Evolutionary conservation across 2,329 filamentous ascomycete species (phyloP).

Genomic region (Aureobasidium namibiae): DNA sequence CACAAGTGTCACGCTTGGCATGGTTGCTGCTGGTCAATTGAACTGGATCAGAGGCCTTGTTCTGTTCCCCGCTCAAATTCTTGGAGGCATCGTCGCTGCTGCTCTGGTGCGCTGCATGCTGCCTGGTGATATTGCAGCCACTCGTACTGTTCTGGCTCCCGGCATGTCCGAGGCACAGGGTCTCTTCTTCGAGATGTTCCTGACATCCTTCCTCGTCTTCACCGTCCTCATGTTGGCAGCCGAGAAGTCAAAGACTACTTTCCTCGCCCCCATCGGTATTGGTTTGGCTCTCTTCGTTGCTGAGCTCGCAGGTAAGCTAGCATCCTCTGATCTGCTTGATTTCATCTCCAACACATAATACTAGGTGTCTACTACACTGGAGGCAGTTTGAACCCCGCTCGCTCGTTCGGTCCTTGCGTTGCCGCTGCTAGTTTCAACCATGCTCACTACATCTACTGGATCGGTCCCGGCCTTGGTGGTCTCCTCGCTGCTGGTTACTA

Average conservation of each 20-base stretch:
- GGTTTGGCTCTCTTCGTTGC: slow-evolving; percentile 21
- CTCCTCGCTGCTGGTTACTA: slow-evolving; percentile 20
- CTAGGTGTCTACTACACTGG: slow-evolving; percentile 27
- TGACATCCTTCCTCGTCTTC: slow-evolving; percentile 25
- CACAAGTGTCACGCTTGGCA: slow-evolving; percentile 22
- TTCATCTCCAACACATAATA: not conserved
- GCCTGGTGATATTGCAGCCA: slow-evolving; percentile 22
- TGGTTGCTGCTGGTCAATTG: slow-evolving; percentile 23
- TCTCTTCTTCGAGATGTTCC: slow-evolving; percentile 28
- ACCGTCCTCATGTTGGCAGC: slow-evolving; percentile 29
- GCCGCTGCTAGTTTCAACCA: slow-evolving; percentile 21
- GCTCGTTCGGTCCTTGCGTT: slow-evolving; percentile 27
- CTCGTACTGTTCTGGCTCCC: slow-evolving; percentile 23
- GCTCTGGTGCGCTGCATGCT: slow-evolving; percentile 24
- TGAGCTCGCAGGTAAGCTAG: slow-evolving; percentile 18
- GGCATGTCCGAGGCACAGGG: slow-evolving; percentile 23
- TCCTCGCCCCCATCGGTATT: slow-evolving; percentile 20
- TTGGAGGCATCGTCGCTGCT: slow-evolving; percentile 25
- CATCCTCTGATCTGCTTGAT: not conserved
- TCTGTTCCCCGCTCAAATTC: slow-evolving; percentile 24
- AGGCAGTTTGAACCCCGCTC: slow-evolving; percentile 26
- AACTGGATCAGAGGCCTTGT: slow-evolving; percentile 19
- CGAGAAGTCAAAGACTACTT: slow-evolving; percentile 28
- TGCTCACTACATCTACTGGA: slow-evolving; percentile 26
- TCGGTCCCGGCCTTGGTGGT: slow-evolving; percentile 21